These are phyloP conservation scores for Colletotrichum incanum DNA, from an alignment of 2,329 filamentous ascomycete species.

Conservation along the genomic window DNA sequence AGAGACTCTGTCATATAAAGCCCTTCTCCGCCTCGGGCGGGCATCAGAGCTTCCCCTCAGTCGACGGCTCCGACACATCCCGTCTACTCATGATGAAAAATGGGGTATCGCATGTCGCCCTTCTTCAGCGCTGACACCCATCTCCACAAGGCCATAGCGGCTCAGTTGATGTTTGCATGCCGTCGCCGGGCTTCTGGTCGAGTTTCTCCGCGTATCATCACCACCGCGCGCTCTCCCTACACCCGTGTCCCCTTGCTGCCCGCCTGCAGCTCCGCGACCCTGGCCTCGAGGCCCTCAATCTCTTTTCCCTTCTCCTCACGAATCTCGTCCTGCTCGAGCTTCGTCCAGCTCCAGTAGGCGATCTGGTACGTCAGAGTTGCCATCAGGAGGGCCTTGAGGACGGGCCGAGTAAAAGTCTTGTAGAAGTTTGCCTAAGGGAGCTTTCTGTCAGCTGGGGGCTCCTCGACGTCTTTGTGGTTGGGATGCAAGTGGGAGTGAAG, in stretches of 20 bases:
- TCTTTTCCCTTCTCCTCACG: conserved; percentile 62
- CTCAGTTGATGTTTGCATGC: neutral
- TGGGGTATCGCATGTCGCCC: neutral
- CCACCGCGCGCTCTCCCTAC: neutral
- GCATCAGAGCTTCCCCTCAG: neutral
- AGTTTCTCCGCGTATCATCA: neutral
- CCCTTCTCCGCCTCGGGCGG: neutral
- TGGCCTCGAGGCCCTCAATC: conserved; percentile 56
- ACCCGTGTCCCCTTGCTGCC: conserved; percentile 7
- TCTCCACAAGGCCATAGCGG: too few species aligned
- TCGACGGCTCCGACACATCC: neutral
- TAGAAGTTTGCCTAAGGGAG: conserved; percentile 75
- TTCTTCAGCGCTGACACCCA: neutral
- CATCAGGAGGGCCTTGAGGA: conserved; percentile 81
- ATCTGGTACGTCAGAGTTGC: conserved; percentile 86
- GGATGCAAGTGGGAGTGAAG: too few species aligned
- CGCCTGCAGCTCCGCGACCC: conserved; percentile 54
- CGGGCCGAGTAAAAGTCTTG: conserved; percentile 80
- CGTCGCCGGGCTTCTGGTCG: neutral
- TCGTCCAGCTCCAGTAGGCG: conserved; percentile 82
- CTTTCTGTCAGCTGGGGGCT: neutral
- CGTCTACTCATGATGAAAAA: neutral
- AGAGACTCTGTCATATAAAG: neutral
- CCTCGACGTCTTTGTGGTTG: neutral
- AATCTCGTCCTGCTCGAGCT: conserved; percentile 81